Evolutionary conservation across 108 stramenopile genomes (phyloP).

Genomic region (Nitzschia putrida): DNA sequence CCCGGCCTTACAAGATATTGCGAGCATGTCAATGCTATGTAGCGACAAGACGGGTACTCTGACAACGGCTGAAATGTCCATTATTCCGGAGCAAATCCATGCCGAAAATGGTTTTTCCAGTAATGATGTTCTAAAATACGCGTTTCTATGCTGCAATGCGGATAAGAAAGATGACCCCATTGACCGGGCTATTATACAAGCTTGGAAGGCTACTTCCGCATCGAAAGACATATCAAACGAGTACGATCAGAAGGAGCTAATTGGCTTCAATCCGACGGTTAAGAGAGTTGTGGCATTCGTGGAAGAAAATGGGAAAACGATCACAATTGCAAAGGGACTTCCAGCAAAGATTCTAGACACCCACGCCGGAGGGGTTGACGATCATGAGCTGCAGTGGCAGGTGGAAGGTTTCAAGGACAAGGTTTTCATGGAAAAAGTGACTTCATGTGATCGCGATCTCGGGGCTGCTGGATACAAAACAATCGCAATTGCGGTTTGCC

Average conservation of each 20-base stretch:
- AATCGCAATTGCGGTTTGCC: slow-evolving; percentile 59
- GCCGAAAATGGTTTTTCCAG: slow-evolving; percentile 47
- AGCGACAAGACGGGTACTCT: slow-evolving; percentile 89
- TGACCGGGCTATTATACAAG: slow-evolving; percentile 65
- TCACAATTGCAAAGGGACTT: slow-evolving; percentile 79
- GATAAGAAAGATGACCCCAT: slow-evolving; percentile 89
- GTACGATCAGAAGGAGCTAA: slow-evolving; percentile 51
- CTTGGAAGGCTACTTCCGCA: slow-evolving; percentile 29
- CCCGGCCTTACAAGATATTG: slow-evolving; percentile 88
- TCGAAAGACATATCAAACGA: slow-evolving; percentile 31
- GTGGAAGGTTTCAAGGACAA: slow-evolving; percentile 41
- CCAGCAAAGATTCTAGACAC: slow-evolving; percentile 79
- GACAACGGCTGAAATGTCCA: slow-evolving; percentile 84
- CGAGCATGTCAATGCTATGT: slow-evolving; percentile 79
- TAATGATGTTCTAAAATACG: slow-evolving; percentile 57
- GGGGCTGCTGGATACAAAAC: slow-evolving; percentile 73
- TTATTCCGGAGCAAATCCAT: slow-evolving; percentile 61
- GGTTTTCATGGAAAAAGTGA: slow-evolving; percentile 30
- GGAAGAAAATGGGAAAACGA: slow-evolving; percentile 24
- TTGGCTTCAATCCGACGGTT: slow-evolving; percentile 66
- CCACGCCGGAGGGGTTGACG: slow-evolving; percentile 58
- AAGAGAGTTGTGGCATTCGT: slow-evolving; percentile 71
- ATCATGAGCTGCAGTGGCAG: slow-evolving; percentile 77
- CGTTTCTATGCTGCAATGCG: slow-evolving; percentile 65
- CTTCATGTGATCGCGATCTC: slow-evolving; percentile 32